These are phyloP conservation scores for Botrytis porri DNA, from an alignment of 2,329 filamentous ascomycete genomes.

Conservation along the genomic window DNA sequence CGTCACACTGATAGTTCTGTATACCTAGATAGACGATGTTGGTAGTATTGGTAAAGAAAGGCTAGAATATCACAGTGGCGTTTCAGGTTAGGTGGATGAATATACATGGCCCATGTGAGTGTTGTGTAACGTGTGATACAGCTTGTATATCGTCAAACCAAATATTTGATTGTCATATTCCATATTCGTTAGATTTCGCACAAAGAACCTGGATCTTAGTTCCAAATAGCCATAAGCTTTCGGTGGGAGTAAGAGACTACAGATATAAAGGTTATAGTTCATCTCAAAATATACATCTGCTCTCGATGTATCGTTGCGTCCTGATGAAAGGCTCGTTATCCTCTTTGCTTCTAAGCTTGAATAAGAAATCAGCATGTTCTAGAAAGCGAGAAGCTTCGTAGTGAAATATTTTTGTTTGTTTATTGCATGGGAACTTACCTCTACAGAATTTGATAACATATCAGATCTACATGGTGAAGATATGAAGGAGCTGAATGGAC, in stretches of 20 bases:
- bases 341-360: background rate
- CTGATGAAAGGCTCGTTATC: background rate
- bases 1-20: background rate
- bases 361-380: no score
- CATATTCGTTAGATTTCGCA: background rate
- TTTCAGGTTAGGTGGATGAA: no score
- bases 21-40: no score
- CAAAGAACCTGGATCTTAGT: background rate
- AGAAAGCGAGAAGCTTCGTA: background rate
- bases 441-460: background rate
- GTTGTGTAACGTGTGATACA: background rate
- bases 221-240: background rate
- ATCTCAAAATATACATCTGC: background rate
- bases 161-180: background rate
- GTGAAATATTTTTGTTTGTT: background rate
- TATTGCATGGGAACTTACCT: background rate
- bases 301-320: background rate
- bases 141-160: background rate
- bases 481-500: background rate
- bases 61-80: no score
- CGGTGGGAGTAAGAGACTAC: background rate
- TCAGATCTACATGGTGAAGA: background rate
- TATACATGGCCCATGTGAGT: background rate
- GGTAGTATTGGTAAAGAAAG: background rate
- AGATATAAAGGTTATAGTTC: background rate